These are phyloP conservation scores for Dysphania ambrosioides DNA, from an alignment of 148 eudicot species.

Conservation along the genomic window DNA sequence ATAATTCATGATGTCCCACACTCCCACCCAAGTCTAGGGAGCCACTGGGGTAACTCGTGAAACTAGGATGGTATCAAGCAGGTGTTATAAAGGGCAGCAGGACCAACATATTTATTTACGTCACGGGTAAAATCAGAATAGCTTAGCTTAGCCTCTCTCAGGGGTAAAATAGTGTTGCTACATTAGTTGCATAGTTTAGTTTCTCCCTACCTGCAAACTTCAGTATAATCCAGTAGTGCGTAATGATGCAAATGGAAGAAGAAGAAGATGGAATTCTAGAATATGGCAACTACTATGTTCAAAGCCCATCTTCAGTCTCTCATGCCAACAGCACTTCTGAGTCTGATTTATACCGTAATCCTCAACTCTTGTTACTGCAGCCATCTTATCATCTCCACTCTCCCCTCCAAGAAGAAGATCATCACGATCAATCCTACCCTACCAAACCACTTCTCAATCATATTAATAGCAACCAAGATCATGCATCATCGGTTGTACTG, in stretches of 20 bases:
- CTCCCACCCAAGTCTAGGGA: not conserved
- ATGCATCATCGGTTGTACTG: not conserved
- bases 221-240: too few relatives aligned
- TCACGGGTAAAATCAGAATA: not conserved
- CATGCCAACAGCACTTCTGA: slow-evolving; percentile 26
- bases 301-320: slow-evolving; percentile 55
- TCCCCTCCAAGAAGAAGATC: slow-evolving; percentile 12
- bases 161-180: too few relatives aligned
- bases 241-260: slow-evolving; percentile 10
- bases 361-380: too few relatives aligned
- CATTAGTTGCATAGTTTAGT: too few relatives aligned
- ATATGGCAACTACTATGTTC: slow-evolving; percentile 43
- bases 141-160: too few relatives aligned
- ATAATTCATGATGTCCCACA: not conserved
- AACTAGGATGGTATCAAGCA: slow-evolving; percentile 2
- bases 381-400: not conserved
- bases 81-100: not conserved
- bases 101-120: not conserved
- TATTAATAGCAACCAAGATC: too few relatives aligned
- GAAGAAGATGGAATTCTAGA: slow-evolving; percentile 26
- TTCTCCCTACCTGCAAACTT: too few relatives aligned
- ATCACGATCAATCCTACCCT: not conserved
- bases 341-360: not conserved
- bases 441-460: slow-evolving; percentile 6
- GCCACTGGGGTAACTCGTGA: too few relatives aligned